Base-by-base conservation (phyloP, 306 rosid species). In the Ormosia emarginata region DNA sequence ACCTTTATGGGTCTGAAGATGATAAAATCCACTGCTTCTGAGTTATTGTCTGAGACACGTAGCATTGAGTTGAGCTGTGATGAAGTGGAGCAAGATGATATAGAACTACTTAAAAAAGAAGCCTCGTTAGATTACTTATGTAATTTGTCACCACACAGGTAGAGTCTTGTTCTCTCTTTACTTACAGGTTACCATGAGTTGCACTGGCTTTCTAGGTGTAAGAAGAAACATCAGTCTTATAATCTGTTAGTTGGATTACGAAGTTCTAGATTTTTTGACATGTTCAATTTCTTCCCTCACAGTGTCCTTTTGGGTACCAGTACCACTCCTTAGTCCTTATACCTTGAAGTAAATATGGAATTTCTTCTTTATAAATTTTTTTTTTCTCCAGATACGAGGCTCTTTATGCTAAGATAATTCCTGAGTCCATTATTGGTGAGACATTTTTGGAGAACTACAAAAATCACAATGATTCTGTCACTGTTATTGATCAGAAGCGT, bases 71-170 rank as follows among this genome's bases (percentile, higher is more conserved):
- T 82, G 74, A 87, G 76, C 87, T 62, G 37, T 61, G 97, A 92
- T 11, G 97, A 93, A 50, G 83, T 77, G 62, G 96, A 90, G 72
- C 86, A 81, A 75, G 91, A 88, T 53, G 89, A 88, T 67, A 72
- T 81, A 68, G 95, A 93, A 74, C 87, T 95, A 34, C 89, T 93
- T 83, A 86, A 86, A 88, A 76, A 85, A 67, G 99, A 95, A 85
- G 83, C 96, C 33, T 86, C 90, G 32, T 83, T 95, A 80, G 92
- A 91, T 63, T 95, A 89, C 78, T 86, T 93, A 40, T 95, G 98
- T 86, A 93, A 93, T 82, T 83, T 95, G 85, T 53, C 97, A 57
- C 98, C 99, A 88, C 95, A 91, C 86, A 88, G 99, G 99, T 93
- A 80, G 81, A 44, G 13, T 18, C 15, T 7, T 59, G 62, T 44